phyloP scores from a whole-genome alignment of 176 grass and related monocot genomes.

The Musa acuminata region DNA sequence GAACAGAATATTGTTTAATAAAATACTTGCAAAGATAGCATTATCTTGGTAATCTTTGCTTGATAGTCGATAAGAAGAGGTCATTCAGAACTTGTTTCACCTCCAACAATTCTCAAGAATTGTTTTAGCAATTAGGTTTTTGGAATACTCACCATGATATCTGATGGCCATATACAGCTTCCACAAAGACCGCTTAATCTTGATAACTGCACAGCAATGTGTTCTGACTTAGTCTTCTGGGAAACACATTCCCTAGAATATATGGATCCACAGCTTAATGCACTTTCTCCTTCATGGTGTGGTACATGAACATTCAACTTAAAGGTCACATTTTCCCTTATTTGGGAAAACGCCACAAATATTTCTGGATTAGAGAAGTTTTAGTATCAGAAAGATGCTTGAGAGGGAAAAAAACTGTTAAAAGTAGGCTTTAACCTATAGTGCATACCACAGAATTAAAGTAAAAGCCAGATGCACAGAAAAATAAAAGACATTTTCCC shows the following conservation, averaged over 20 bases:
- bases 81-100: background rate
- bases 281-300: background rate
- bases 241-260: background rate
- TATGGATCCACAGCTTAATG: background rate
- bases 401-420: background rate
- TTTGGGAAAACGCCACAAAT: background rate
- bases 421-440: background rate
- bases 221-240: background rate
- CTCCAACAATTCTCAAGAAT: background rate
- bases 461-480: background rate
- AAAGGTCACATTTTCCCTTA: background rate
- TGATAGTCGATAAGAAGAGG: background rate
- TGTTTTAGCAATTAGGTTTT: background rate
- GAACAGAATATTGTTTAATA: background rate
- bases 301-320: background rate
- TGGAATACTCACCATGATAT: conserved; percentile 15
- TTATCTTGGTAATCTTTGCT: background rate
- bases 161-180: conserved; percentile 5
- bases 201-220: background rate
- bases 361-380: background rate
- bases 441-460: background rate
- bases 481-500: background rate
- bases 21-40: background rate
- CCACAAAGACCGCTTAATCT: background rate
- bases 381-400: background rate